Conservation (phyloP, 768 basidiomycete genomes). For the Russula earlei region DNA sequence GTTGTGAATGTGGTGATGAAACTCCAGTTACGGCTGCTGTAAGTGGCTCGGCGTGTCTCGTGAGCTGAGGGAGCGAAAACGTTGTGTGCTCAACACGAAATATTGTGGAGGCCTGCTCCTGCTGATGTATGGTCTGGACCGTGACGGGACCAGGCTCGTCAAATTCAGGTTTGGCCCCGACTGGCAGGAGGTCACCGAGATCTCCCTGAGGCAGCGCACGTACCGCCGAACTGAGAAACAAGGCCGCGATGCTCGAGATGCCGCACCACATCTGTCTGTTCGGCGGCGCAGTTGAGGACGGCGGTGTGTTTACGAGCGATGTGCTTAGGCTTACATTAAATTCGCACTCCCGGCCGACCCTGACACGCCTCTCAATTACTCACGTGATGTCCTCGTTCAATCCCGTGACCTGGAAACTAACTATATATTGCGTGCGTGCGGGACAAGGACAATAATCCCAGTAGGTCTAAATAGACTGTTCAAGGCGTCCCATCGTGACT, state of each 20-base stretch:
- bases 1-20: background rate
- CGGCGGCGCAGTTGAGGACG: background rate
- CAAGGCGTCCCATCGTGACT: too few relatives aligned
- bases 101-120: slow-evolving; percentile 17
- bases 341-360: background rate
- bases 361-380: background rate
- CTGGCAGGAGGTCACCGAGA: slow-evolving; percentile 2
- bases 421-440: background rate
- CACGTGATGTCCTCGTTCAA: background rate
- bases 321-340: background rate
- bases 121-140: background rate
- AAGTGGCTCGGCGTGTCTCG: background rate
- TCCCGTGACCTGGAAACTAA: too few relatives aligned
- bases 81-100: background rate
- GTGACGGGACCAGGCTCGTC: background rate
- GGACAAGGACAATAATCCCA: background rate
- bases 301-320: background rate
- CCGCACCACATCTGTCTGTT: background rate
- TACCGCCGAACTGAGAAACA: background rate
- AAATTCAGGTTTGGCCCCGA: background rate
- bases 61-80: background rate
- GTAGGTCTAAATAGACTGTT: too few relatives aligned
- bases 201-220: slow-evolving; percentile 7
- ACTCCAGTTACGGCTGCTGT: background rate
- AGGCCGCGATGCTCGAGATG: background rate